phyloP scores from a whole-genome alignment of 192 early-diverging fungal species.

The Backusella australiensis region DNA sequence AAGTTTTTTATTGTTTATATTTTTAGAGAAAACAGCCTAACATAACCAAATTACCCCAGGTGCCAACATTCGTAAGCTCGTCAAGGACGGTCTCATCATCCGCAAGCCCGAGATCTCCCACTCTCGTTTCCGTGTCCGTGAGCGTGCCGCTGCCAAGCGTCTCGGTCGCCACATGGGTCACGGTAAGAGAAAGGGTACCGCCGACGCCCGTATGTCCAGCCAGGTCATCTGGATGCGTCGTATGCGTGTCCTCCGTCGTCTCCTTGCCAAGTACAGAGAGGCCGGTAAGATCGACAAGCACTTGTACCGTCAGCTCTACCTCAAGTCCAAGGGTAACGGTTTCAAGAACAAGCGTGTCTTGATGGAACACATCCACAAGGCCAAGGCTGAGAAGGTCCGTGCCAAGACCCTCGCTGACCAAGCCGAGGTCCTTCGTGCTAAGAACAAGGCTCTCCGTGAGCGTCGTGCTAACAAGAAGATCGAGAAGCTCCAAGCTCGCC shows the following conservation, averaged over 20 bases:
- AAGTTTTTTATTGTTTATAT: constrained; percentile 41
- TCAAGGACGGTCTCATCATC: constrained; percentile 97
- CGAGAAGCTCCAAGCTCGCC: constrained; percentile 61
- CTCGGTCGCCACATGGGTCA: constrained; percentile 93
- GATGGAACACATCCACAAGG: constrained; percentile 99
- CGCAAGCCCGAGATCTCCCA: constrained; percentile 84
- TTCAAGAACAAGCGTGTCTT: constrained; percentile 99
- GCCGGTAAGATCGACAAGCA: constrained; percentile 97
- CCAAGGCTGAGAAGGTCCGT: constrained; percentile 97
- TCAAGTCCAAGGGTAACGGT: constrained; percentile 99
- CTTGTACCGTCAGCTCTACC: constrained; percentile 92
- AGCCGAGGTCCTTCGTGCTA: constrained; percentile 95
- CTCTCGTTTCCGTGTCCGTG: constrained; percentile 94
- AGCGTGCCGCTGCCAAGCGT: constrained; percentile 92
- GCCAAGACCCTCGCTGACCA: constrained; percentile 91
- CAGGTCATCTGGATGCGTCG: constrained; percentile 97
- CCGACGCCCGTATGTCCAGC: constrained; percentile 97
- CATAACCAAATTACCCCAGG: constrained; percentile 44
- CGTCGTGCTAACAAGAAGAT: constrained; percentile 83
- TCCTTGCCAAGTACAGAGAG: constrained; percentile 97
- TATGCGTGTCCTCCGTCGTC: constrained; percentile 92
- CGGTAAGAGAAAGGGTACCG: constrained; percentile 93
- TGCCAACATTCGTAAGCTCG: constrained; percentile 95
- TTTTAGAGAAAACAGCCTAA: neutral
- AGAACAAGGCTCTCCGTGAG: constrained; percentile 93